Percentiles rank a stretch among this genome's conserved stretches.
phyloP scores from a whole-genome alignment of 495 filamentous ascomycete species.

The Annulohypoxylon stygium region DNA sequence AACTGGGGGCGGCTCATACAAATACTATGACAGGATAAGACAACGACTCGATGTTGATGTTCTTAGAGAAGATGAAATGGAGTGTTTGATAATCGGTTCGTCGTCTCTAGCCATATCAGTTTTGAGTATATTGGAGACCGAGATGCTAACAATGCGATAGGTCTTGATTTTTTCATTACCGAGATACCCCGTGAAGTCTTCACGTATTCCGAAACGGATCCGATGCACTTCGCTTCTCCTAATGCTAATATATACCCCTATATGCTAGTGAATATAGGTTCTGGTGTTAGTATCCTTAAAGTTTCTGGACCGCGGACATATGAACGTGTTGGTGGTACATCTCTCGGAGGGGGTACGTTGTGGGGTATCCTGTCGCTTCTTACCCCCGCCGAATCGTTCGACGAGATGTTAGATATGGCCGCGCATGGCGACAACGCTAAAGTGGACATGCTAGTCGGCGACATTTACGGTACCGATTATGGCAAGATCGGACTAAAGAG shows the following conservation, averaged over 20 bases:
- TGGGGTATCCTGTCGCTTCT: conserved; percentile 94
- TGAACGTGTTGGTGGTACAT: conserved; percentile 92
- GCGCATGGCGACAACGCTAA: conserved; percentile 90
- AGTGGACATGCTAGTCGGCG: conserved; percentile 97
- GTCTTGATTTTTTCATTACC: conserved; percentile 98
- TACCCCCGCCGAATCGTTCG: conserved; percentile 90
- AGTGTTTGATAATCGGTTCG: conserved; percentile 93
- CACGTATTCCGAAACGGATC: conserved; percentile 88
- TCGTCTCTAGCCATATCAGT: conserved; percentile 38
- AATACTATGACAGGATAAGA: conserved; percentile 91
- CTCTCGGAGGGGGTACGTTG: conserved; percentile 92
- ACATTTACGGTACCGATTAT: conserved; percentile 98
- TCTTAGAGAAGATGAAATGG: conserved; percentile 96
- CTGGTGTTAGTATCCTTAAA: conserved; percentile 98
- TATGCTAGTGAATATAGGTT: conserved; percentile 98
- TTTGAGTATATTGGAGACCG: background rate
- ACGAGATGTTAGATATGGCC: conserved; percentile 96
- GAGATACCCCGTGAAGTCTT: conserved; percentile 98
- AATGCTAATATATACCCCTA: conserved; percentile 88
- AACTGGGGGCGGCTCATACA: conserved; percentile 94
- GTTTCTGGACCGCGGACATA: conserved; percentile 89
- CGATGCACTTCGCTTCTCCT: conserved; percentile 84
- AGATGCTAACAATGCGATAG: conserved; percentile 57
- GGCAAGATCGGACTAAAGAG: conserved; percentile 94
- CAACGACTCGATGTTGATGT: conserved; percentile 86